Evolutionary conservation across 768 basidiomycete genomes (phyloP), one percentile per base, ranked within the genome.

Genomic region (Amanita rimosa): DNA sequence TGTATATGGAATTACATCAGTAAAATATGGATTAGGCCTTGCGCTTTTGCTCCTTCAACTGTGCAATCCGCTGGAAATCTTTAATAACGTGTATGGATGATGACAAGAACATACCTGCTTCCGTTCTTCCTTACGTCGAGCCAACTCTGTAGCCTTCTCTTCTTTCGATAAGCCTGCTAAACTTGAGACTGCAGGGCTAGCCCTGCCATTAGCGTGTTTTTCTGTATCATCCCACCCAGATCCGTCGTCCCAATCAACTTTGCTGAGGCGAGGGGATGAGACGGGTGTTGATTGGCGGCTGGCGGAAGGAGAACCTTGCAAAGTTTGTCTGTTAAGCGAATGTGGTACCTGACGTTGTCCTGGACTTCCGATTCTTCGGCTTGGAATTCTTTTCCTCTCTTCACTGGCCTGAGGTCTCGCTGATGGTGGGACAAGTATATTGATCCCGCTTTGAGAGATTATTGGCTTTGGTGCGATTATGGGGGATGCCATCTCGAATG

Each of bases 121-220:
- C 39, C 95, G 70, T 62, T 97, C 95, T 62, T 97, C 94, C 59
- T 94, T 85, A 51, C 93, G 72, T 54, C 85, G 71, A 6, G 85
- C 85, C 81, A 97, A 85, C 68, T 96, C 91, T n/a, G 80, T 81
- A 1, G 88, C 88, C 63, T 87, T 95, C 56, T 94, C 92, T 63
- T 96, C 95, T 62, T 92, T 96, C 22, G 78, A 75, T 74, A 91
- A 70, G 1, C 62, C 64, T 22, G 75, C 64, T 48, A 71, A 67
- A 21, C 59, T 55, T 2, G 65, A 48, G n/a, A 59, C 42, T n/a
- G 61, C 49, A 7, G 53, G 33, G 33, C 59, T 51, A 1, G 40
- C 29, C 16, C 27, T 6, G 37, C 24, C 35, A 31, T 17, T 31
- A 10, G 6, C 27, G 17, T 34, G 38, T 24, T 24, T 48, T 2